A percentile compares a stretch with the other conserved stretches of the same genome.
phyloP scores from a whole-genome alignment of 169 alveolate species.

The Miamiensis avidus region DNA sequence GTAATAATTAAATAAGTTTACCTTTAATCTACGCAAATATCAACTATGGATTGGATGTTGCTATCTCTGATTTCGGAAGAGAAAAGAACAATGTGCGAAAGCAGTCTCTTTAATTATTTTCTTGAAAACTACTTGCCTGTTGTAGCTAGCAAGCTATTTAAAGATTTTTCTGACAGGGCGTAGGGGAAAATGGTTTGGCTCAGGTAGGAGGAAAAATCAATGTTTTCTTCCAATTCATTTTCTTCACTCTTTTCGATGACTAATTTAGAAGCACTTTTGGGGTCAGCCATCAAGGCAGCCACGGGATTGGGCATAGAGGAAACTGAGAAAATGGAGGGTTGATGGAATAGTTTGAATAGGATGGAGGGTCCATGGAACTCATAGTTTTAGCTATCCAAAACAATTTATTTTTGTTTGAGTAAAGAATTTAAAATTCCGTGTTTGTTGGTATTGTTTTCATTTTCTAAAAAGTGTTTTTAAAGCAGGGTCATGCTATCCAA shows the following conservation, averaged over 20 bases:
- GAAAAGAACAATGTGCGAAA: neutral
- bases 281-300: neutral
- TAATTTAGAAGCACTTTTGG: neutral
- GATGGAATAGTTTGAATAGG: neutral
- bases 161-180: neutral
- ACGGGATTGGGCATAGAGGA: neutral
- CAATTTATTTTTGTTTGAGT: neutral
- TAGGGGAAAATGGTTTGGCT: neutral
- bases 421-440: too few species aligned
- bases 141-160: neutral
- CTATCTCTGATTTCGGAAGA: neutral
- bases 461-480: neutral
- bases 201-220: neutral
- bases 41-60: neutral
- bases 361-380: neutral
- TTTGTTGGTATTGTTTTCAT: neutral
- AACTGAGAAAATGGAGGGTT: neutral
- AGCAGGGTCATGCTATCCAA: neutral
- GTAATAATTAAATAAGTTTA: too few species aligned
- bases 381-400: neutral
- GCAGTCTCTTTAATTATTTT: neutral
- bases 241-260: neutral
- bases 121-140: neutral
- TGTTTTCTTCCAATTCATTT: neutral
- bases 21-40: neutral